Conservation (phyloP, 1,284 basidiomycete genomes). For the Irpex rosettiformis region DNA sequence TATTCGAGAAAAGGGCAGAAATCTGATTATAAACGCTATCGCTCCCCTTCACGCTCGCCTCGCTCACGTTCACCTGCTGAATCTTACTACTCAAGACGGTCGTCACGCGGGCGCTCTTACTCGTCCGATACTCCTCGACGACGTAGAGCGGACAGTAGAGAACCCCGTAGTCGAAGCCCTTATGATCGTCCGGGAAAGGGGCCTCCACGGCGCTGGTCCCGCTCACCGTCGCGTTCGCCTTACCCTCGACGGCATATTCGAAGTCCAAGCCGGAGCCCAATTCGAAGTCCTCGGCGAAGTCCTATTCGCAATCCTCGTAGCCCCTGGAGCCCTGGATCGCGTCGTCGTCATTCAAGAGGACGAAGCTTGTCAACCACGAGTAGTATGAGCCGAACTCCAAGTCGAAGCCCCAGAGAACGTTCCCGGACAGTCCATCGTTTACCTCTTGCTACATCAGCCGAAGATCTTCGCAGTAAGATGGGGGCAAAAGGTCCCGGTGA, state of each 20-base stretch:
- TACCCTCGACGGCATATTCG: slow-evolving; percentile 12
- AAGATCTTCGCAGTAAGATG: slow-evolving; percentile 28
- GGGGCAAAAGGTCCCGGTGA: neutral
- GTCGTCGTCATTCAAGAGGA: slow-evolving; percentile 27
- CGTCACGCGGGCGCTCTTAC: slow-evolving; percentile 60
- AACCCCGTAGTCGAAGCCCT: slow-evolving; percentile 33
- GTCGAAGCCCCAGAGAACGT: slow-evolving; percentile 36
- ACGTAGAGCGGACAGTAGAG: slow-evolving; percentile 46
- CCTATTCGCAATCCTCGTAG: slow-evolving; percentile 5
- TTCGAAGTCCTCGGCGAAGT: neutral
- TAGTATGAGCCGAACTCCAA: slow-evolving; percentile 33
- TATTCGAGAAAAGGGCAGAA: slow-evolving; percentile 15
- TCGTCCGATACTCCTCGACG: slow-evolving; percentile 53
- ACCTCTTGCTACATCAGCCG: slow-evolving; percentile 45
- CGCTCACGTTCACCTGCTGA: slow-evolving; percentile 55
- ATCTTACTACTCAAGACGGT: slow-evolving; percentile 59
- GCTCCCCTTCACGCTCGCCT: slow-evolving; percentile 41
- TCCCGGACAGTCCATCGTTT: slow-evolving; percentile 60
- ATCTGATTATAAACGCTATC: slow-evolving; percentile 26
- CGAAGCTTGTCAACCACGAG: slow-evolving; percentile 29
- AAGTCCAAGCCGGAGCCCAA: slow-evolving; percentile 4
- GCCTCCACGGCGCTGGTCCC: slow-evolving; percentile 5
- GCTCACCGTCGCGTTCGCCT: slow-evolving; percentile 19
- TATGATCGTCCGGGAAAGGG: slow-evolving; percentile 19
- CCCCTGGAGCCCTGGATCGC: slow-evolving; percentile 3